Base-by-base conservation (phyloP, 768 basidiomycete genomes). In the Amanita rimosa region DNA sequence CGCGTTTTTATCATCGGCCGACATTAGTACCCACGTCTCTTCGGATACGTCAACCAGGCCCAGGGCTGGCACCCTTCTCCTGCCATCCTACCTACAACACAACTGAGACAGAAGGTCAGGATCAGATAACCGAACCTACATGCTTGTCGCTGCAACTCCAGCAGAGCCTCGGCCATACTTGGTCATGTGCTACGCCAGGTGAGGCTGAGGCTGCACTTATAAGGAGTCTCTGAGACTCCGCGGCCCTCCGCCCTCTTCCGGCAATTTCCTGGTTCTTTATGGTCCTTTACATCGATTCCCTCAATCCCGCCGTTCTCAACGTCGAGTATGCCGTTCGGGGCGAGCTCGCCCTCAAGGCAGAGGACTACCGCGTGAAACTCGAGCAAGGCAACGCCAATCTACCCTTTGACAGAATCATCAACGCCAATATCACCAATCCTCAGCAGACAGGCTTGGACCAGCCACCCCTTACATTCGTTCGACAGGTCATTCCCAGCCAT, bases 301-400 rank as follows among this genome's bases (percentile, higher is more conserved):
- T 97, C 64, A 97, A 96, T 67, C 89, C 85, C 2, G 72, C 81
- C 50, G 74, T 96, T 39, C 75, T 80, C 61, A 81, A 88, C 44
- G 96, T 97, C 46, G 79, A 96, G 64, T 99, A 99, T 63, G 95
- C 95, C 49, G 95, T 99, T 22, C 88, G 95, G 48, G 95, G 96
- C 43, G 94, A 95, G 67, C 81, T 98, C 54, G 92, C 95, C 4
- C 87, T 97, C 70, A 89, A 86, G 63, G 91, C 94, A 0, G 93
- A 97, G 65, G 69, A 78, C 46, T 81, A 87, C 56, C 76, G 84
- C 48, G 82, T 83, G 44, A 65, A 72, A 56, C 78, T 97, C 60
- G 76, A 79, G 64, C 64, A 73, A 49, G 67, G 68, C 19, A 61
- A 70, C 49, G 67, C 76, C 54, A 70, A 69, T 19, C 74, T 97